Conservation (phyloP, 2,329 filamentous ascomycete species). For the Macrophomina pseudophaseolina region DNA sequence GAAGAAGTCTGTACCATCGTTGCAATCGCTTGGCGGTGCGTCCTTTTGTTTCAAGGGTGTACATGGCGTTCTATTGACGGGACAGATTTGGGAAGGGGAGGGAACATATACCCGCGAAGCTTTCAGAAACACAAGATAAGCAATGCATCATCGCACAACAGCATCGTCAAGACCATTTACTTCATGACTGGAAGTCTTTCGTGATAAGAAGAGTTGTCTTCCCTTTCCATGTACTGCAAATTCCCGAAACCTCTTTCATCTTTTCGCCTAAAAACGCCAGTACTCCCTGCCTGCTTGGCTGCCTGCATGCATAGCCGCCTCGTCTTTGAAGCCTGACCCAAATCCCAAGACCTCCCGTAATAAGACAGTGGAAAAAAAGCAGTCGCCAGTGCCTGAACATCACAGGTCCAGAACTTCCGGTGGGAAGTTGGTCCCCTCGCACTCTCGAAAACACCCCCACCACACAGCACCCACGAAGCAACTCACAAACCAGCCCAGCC, state of each 20-base stretch:
- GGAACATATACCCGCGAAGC: slow-evolving; percentile 18
- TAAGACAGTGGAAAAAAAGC: not conserved
- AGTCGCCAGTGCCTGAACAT: too few species aligned
- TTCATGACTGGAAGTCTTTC: not conserved
- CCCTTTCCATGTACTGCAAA: not conserved
- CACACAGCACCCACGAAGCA: too few species aligned
- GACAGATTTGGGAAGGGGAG: too few species aligned
- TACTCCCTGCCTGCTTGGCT: slow-evolving; percentile 3
- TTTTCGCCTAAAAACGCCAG: slow-evolving; percentile 4
- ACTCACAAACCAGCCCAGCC: too few species aligned
- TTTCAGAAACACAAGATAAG: not conserved
- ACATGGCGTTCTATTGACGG: too few species aligned
- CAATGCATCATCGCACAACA: not conserved
- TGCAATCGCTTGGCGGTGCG: too few species aligned
- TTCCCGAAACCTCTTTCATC: not conserved
- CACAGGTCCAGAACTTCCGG: too few species aligned
- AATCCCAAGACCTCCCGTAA: not conserved
- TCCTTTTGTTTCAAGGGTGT: too few species aligned
- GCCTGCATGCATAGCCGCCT: not conserved
- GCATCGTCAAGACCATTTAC: not conserved
- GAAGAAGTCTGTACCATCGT: too few species aligned
- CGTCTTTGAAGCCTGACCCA: not conserved
- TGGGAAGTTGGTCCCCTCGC: too few species aligned
- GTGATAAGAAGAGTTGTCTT: not conserved
- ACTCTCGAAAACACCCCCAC: too few species aligned